Conservation (phyloP, 164 flowering plant genomes). For the Macadamia tetraphylla region DNA sequence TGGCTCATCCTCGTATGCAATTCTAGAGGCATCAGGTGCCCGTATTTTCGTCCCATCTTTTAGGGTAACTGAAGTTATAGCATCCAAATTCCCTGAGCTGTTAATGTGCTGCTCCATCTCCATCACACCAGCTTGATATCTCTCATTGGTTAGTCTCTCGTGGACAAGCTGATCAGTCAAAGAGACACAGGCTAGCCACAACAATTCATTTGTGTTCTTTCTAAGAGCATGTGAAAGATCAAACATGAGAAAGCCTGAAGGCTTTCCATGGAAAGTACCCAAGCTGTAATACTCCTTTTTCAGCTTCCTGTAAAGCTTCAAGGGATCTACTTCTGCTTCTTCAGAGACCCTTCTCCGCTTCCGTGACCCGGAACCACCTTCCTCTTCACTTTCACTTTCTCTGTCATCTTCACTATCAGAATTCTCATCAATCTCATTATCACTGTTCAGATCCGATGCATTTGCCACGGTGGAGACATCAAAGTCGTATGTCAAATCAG, state of each 20-base stretch:
- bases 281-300: conserved; percentile 51
- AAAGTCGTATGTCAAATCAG: conserved; percentile 63
- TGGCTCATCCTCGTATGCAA: conserved; percentile 68
- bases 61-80: conserved; percentile 57
- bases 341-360: conserved; percentile 37
- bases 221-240: conserved; percentile 57
- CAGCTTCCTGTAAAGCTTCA: conserved; percentile 40
- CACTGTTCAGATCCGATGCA: conserved; percentile 43
- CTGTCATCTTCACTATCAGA: no score
- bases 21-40: conserved; percentile 60
- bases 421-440: conserved; percentile 17
- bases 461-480: conserved; percentile 52
- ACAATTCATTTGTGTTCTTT: conserved; percentile 66
- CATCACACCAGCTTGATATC: conserved; percentile 73
- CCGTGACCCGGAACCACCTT: conserved; percentile 16
- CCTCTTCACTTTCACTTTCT: not conserved
- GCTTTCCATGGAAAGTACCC: conserved; percentile 79
- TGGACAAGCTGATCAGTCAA: conserved; percentile 75
- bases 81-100: conserved; percentile 60
- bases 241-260: conserved; percentile 72
- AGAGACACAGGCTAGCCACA: conserved; percentile 79
- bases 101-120: conserved; percentile 79
- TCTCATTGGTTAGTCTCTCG: conserved; percentile 62
- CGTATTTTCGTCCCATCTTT: conserved; percentile 69
- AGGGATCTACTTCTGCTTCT: conserved; percentile 38